A percentile compares a stretch with the other conserved stretches of the same genome.
Conservation (phyloP, 2,329 filamentous ascomycete species). For the Sphaerostilbella broomeana region DNA sequence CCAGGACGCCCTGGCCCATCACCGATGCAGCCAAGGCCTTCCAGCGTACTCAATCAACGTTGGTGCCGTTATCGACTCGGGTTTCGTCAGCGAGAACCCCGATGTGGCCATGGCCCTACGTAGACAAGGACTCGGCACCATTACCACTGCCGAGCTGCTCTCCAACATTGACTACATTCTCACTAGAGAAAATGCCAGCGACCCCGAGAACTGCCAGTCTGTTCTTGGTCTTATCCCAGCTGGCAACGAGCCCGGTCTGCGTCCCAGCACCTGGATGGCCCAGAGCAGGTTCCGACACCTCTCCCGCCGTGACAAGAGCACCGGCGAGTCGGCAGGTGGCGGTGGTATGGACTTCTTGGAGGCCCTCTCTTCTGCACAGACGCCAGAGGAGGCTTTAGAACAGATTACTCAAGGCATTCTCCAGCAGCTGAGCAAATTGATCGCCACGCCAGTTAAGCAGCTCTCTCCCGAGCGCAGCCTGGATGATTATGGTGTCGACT, state of each 20-base stretch:
- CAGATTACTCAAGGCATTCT: constrained; percentile 17
- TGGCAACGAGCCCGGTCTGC: constrained; percentile 5
- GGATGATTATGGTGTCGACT: constrained; percentile 24
- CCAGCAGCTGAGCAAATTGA: constrained; percentile 20
- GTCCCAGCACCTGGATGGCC: not conserved
- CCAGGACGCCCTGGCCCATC: constrained; percentile 20
- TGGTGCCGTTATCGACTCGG: constrained; percentile 14
- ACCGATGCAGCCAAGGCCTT: constrained; percentile 9
- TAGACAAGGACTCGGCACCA: constrained; percentile 14
- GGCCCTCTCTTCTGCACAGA: constrained; percentile 12
- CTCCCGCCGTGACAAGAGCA: not conserved
- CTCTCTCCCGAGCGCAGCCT: constrained; percentile 19
- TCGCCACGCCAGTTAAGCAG: constrained; percentile 21
- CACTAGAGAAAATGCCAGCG: not conserved
- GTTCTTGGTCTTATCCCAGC: constrained; percentile 11
- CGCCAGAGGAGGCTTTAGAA: constrained; percentile 15
- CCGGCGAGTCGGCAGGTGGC: not conserved
- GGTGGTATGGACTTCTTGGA: not conserved
- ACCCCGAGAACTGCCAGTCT: not conserved
- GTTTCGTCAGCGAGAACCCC: constrained; percentile 21
- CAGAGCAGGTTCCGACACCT: not conserved
- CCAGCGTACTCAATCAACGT: constrained; percentile 5
- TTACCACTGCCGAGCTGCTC: constrained; percentile 15
- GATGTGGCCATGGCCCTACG: constrained; percentile 14
- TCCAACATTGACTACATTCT: constrained; percentile 15